A percentile compares a stretch with the other conserved stretches of the same genome.
phyloP scores from a whole-genome alignment of 768 basidiomycete species.

The Gyrodon lividus region DNA sequence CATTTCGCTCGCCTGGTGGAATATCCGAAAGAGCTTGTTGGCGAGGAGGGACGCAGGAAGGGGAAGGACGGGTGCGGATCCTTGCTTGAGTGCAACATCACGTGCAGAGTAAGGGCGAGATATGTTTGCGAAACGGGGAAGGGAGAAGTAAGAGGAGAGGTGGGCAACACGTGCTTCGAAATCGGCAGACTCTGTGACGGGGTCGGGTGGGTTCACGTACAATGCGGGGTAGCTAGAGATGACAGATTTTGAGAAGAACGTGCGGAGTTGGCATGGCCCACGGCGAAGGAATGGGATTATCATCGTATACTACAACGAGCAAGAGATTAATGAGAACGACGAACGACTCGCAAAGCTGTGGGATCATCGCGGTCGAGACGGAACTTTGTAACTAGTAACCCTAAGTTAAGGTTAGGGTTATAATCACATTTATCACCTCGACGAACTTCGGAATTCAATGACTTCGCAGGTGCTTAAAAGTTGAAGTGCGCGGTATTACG shows the following conservation, averaged over 20 bases:
- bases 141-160: slow-evolving; percentile 70
- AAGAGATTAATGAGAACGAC: slow-evolving; percentile 37
- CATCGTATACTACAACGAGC: slow-evolving; percentile 29
- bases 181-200: slow-evolving; percentile 53
- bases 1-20: slow-evolving; percentile 60
- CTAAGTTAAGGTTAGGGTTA: slow-evolving; percentile 36
- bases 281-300: slow-evolving; percentile 19
- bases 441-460: too few relatives aligned
- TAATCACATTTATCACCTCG: too few relatives aligned
- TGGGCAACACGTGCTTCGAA: slow-evolving; percentile 63
- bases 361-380: too few relatives aligned
- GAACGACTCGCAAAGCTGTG: not conserved
- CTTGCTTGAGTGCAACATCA: slow-evolving; percentile 86
- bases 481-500: too few relatives aligned
- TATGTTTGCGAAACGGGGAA: slow-evolving; percentile 69
- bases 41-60: slow-evolving; percentile 77
- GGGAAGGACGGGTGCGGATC: slow-evolving; percentile 75
- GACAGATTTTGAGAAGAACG: slow-evolving; percentile 28
- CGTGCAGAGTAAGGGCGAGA: slow-evolving; percentile 80
- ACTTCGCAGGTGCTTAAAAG: slow-evolving; percentile 9
- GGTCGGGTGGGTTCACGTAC: slow-evolving; percentile 57
- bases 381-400: slow-evolving; percentile 40
- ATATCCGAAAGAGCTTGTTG: slow-evolving; percentile 75
- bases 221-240: slow-evolving; percentile 45
- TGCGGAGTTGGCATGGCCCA: slow-evolving; percentile 33